These are phyloP conservation scores for Turnera subulata DNA, from an alignment of 345 rosid genomes.

Conservation along the genomic window DNA sequence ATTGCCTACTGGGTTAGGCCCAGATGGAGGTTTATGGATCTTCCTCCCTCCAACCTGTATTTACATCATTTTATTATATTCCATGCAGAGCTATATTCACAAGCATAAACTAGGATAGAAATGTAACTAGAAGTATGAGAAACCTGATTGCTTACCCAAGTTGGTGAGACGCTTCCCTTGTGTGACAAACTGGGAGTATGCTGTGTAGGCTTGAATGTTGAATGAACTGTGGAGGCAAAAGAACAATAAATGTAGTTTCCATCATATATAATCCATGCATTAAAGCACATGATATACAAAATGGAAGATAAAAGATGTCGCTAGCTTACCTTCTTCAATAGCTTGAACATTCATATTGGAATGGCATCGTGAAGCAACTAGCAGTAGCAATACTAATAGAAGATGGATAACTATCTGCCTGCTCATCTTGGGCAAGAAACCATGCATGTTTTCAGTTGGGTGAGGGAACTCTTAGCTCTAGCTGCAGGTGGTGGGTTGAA, in stretches of 20 bases:
- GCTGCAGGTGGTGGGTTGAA: constrained; percentile 10
- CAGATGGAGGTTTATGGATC: constrained; percentile 38
- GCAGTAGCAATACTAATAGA: constrained; percentile 37
- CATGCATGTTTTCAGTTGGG: constrained; percentile 18
- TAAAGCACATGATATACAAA: not conserved
- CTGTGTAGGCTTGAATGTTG: constrained; percentile 27
- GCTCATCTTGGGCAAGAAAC: constrained; percentile 32
- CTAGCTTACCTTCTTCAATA: constrained; percentile 40
- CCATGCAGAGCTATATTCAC: not conserved
- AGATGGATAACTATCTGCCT: constrained; percentile 19
- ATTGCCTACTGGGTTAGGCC: constrained; percentile 46
- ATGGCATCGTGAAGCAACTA: constrained; percentile 23
- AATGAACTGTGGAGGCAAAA: constrained; percentile 24
- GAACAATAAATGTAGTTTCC: not conserved
- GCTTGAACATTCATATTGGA: constrained; percentile 33
- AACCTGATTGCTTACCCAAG: constrained; percentile 30
- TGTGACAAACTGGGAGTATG: constrained; percentile 12
- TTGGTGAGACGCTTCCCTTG: constrained; percentile 19
- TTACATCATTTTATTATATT: not conserved
- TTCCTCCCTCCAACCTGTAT: constrained; percentile 38
- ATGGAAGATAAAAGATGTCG: constrained; percentile 4
- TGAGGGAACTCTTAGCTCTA: not conserved
- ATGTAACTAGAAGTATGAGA: not conserved
- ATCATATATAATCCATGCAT: not conserved
- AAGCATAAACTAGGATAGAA: not conserved